Evolutionary conservation across 495 filamentous ascomycete genomes (phyloP).

Genomic region (Aspergillus sparsus): DNA sequence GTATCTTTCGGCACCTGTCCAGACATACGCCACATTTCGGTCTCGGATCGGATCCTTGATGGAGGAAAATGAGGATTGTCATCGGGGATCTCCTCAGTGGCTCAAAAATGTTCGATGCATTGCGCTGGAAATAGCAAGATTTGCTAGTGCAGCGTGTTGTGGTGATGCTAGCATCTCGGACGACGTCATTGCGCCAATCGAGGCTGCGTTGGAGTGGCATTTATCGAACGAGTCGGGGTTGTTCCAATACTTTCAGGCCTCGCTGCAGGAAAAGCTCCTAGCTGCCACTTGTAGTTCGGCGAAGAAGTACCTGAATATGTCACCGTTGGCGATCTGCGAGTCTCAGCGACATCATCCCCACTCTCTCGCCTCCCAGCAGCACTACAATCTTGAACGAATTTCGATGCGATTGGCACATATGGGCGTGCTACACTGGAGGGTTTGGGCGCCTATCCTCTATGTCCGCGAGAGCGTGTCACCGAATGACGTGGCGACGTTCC

Average conservation of each 20-base stretch:
- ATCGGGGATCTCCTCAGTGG: slow-evolving; percentile 39
- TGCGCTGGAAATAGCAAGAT: slow-evolving; percentile 48
- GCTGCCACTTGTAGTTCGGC: slow-evolving; percentile 36
- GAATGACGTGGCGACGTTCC: slow-evolving; percentile 24
- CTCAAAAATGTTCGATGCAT: slow-evolving; percentile 44
- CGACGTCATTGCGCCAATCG: slow-evolving; percentile 40
- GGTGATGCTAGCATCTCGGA: slow-evolving; percentile 39
- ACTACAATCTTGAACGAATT: slow-evolving; percentile 63
- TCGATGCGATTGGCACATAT: slow-evolving; percentile 76
- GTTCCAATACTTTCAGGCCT: slow-evolving; percentile 39
- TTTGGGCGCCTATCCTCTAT: slow-evolving; percentile 77
- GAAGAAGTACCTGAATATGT: slow-evolving; percentile 42
- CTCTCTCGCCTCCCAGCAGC: slow-evolving; percentile 31
- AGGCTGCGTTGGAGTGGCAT: slow-evolving; percentile 39
- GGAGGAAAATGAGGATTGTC: slow-evolving; percentile 40
- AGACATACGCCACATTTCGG: slow-evolving; percentile 45
- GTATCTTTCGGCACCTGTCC: slow-evolving; percentile 36
- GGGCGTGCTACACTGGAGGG: slow-evolving; percentile 79
- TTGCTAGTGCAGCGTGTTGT: slow-evolving; percentile 40
- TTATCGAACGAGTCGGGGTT: slow-evolving; percentile 40
- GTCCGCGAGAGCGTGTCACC: slow-evolving; percentile 39
- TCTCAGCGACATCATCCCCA: slow-evolving; percentile 39
- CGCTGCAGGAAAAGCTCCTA: slow-evolving; percentile 40
- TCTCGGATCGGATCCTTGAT: slow-evolving; percentile 48
- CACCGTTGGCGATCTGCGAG: slow-evolving; percentile 49